Percentiles rank a stretch among this genome's conserved stretches.
These are phyloP conservation scores for Yamadazyma scolyti DNA, from an alignment of 805 yeast genomes.

Conservation along the genomic window DNA sequence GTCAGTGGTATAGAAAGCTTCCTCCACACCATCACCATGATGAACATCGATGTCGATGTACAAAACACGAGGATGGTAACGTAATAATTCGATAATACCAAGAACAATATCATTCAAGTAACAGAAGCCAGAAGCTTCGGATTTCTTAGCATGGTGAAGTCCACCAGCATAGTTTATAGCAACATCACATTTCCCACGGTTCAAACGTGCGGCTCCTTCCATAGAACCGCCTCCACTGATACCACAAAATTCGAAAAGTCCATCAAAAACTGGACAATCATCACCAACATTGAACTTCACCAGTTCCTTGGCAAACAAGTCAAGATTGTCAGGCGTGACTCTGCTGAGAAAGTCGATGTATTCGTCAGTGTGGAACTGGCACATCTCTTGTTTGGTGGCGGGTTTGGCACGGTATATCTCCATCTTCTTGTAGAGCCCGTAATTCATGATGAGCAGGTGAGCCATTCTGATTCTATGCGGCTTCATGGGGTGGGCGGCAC, in stretches of 20 bases:
- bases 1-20: constrained; percentile 92
- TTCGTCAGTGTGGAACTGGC: constrained; percentile 97
- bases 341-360: constrained; percentile 88
- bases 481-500: constrained; percentile 98
- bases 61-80: constrained; percentile 89
- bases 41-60: constrained; percentile 95
- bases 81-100: constrained; percentile 77
- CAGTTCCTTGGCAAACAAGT: constrained; percentile 81
- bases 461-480: constrained; percentile 99
- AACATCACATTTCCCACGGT: constrained; percentile 85
- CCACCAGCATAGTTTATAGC: constrained; percentile 98
- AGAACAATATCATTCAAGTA: constrained; percentile 92
- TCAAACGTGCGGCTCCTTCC: constrained; percentile 87
- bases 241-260: constrained; percentile 86
- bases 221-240: constrained; percentile 92
- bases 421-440: constrained; percentile 94
- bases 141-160: constrained; percentile 94
- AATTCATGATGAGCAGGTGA: constrained; percentile 93
- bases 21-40: constrained; percentile 99
- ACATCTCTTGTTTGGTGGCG: constrained; percentile 96
- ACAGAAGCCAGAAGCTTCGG: constrained; percentile 95
- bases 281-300: constrained; percentile 94
- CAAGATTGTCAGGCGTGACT: constrained; percentile 89
- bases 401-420: constrained; percentile 96
- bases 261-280: constrained; percentile 94